These are phyloP conservation scores for Mimosa bimucronata DNA, from an alignment of 306 rosid genomes.

Conservation along the genomic window DNA sequence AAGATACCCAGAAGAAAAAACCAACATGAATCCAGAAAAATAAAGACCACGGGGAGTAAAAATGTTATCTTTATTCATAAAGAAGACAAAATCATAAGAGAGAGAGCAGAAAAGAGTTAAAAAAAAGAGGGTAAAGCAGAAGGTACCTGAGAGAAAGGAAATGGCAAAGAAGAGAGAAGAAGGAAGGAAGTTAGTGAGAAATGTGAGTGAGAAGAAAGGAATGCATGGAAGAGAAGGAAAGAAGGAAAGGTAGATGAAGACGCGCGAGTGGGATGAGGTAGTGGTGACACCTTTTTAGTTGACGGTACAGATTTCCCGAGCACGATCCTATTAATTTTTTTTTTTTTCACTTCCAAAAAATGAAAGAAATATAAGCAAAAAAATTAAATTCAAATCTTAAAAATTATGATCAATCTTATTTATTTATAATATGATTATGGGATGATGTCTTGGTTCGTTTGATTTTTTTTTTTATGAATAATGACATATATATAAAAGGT, in stretches of 20 bases:
- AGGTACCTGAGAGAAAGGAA: constrained; percentile 28
- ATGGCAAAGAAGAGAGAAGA: neutral
- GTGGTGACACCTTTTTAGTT: constrained; percentile 27
- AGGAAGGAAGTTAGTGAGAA: neutral
- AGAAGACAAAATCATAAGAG: constrained; percentile 8
- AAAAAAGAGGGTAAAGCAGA: neutral
- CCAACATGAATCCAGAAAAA: constrained; percentile 13
- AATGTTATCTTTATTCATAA: neutral
- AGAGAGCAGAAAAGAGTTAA: neutral
- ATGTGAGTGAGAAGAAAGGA: neutral
- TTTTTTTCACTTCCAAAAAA: too few relatives aligned
- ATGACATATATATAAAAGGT: too few relatives aligned
- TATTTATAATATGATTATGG: too few relatives aligned
- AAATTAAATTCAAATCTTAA: too few relatives aligned
- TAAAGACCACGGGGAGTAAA: neutral
- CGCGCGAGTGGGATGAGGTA: constrained; percentile 1
- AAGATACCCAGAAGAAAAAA: constrained; percentile 25
- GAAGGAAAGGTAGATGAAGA: constrained; percentile 33
- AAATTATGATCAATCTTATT: too few relatives aligned
- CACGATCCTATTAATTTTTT: too few relatives aligned
- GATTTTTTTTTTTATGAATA: too few relatives aligned
- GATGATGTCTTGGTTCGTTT: too few relatives aligned
- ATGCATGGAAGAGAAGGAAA: constrained; percentile 41
- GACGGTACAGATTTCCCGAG: neutral
- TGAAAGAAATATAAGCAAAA: too few relatives aligned